phyloP scores from a whole-genome alignment of 1,139 yeast species.

The Kodamaea alishanica region DNA sequence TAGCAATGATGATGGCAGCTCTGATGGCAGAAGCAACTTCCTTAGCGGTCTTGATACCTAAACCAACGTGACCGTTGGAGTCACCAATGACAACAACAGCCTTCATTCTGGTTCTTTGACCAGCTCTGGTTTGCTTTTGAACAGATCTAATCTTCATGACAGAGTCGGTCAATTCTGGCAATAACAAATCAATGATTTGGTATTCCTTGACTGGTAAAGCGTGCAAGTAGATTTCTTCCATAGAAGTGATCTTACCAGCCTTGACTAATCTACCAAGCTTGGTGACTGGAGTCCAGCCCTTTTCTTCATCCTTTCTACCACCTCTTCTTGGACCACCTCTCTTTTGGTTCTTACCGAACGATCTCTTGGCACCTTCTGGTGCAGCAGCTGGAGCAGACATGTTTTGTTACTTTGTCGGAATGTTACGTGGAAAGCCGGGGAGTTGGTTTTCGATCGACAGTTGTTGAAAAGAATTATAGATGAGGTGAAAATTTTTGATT shows the following conservation, averaged over 20 bases:
- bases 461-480: slow-evolving; percentile 10
- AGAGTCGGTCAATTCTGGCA: slow-evolving; percentile 96
- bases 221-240: slow-evolving; percentile 99
- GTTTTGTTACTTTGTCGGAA: slow-evolving; percentile 57
- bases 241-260: slow-evolving; percentile 95
- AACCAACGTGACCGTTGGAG: slow-evolving; percentile 99
- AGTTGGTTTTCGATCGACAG: slow-evolving; percentile 87
- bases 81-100: slow-evolving; percentile 99
- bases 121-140: slow-evolving; percentile 99
- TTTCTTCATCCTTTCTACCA: slow-evolving; percentile 84
- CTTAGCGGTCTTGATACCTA: slow-evolving; percentile 99
- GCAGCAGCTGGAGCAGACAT: slow-evolving; percentile 59
- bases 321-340: slow-evolving; percentile 53
- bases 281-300: slow-evolving; percentile 99
- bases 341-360: slow-evolving; percentile 66
- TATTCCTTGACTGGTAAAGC: slow-evolving; percentile 98
- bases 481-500: slow-evolving; percentile 12
- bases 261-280: slow-evolving; percentile 99
- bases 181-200: slow-evolving; percentile 96
- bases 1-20: slow-evolving; percentile 99
- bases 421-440: slow-evolving; percentile 91
- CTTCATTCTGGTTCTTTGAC: slow-evolving; percentile 99
- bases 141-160: slow-evolving; percentile 99
- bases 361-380: slow-evolving; percentile 52
- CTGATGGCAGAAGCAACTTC: slow-evolving; percentile 99